These are phyloP conservation scores for Penicillium angulare DNA, from an alignment of 495 filamentous ascomycete genomes.

Conservation along the genomic window DNA sequence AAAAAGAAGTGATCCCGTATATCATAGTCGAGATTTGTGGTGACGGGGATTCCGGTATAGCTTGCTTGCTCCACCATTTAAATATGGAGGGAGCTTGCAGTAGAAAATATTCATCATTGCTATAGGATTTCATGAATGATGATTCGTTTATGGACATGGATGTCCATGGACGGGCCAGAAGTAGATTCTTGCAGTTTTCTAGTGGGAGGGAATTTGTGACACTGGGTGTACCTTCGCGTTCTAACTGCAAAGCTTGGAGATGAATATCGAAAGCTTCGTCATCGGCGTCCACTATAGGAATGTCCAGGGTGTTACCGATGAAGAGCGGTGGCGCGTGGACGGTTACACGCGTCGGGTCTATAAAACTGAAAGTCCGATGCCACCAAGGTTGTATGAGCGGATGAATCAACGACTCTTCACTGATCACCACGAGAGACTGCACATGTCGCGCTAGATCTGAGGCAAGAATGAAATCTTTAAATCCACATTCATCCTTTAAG, in stretches of 20 bases:
- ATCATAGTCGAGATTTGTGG: constrained; percentile 12
- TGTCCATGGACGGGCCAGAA: constrained; percentile 31
- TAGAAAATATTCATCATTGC: constrained; percentile 45
- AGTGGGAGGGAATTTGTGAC: background rate
- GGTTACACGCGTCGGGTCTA: constrained; percentile 32
- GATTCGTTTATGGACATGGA: constrained; percentile 40
- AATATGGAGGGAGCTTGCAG: constrained; percentile 36
- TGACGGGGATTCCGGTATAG: background rate
- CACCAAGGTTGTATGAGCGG: constrained; percentile 30
- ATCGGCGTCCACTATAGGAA: constrained; percentile 29
- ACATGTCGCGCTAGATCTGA: constrained; percentile 31
- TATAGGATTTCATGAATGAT: constrained; percentile 42
- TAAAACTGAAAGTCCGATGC: constrained; percentile 24
- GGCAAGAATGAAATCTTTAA: constrained; percentile 26
- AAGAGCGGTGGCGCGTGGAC: constrained; percentile 36
- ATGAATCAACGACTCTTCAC: constrained; percentile 4
- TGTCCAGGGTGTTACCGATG: constrained; percentile 30
- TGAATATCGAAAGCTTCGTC: constrained; percentile 43
- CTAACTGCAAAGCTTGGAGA: constrained; percentile 32
- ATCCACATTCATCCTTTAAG: constrained; percentile 25
- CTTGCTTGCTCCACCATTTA: constrained; percentile 26
- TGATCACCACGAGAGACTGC: constrained; percentile 29
- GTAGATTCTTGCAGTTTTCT: constrained; percentile 15
- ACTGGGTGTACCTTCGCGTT: constrained; percentile 11
- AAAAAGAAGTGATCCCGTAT: constrained; percentile 27